Base-by-base conservation (phyloP, 1,284 basidiomycete species). In the Gomphus sp. region DNA sequence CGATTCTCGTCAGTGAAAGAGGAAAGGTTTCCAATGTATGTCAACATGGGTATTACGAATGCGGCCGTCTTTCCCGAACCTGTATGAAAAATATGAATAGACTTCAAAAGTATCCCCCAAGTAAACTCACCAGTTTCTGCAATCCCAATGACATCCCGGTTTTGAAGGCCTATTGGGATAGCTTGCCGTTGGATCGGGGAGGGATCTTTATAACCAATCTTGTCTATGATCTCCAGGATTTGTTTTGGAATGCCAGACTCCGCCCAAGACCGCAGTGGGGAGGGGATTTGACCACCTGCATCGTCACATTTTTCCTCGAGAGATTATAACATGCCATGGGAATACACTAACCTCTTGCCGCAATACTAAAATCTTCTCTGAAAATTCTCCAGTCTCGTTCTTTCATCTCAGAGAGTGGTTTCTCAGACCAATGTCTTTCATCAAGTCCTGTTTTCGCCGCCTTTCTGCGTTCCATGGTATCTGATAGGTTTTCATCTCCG, bases 301-400 rank as follows among this genome's bases (percentile, higher is more conserved):
- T 59, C 52, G 45, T n/a, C n/a, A n/a, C 28, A 56, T 48, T 36
- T 52, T 8, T 48, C 28, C 56, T 25, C 22, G 61, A 47, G 48
- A 18, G 48, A 12, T 28, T 47, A 25, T 18, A 22, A n/a, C 39
- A 53, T 37, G 28, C 28, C 7, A 51, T 48, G 55, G 48, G 22
- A 37, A 56, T 47, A 22, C 44, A 70, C 78, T 49, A 54, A 87
- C 90, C 93, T 70, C 94, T 76, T 3, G 93, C 88, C 56, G 92
- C 85, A 63, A 99, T 99, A 66, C 87, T 94, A 74, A 97, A 99
- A 73, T 99, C 96, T 72, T 99, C 96, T 63, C 95, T 80, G 76
- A 99, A 99, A 71, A 99, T 99, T 67, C 96, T 84, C 96, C 96
- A 99, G 70, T 99, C 96, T 59, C 96, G 81, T 66, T 98, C 97